Percentiles rank a stretch among this genome's conserved stretches.
phyloP scores from a whole-genome alignment of 2,329 filamentous ascomycete genomes.

The Cercospora sp. region DNA sequence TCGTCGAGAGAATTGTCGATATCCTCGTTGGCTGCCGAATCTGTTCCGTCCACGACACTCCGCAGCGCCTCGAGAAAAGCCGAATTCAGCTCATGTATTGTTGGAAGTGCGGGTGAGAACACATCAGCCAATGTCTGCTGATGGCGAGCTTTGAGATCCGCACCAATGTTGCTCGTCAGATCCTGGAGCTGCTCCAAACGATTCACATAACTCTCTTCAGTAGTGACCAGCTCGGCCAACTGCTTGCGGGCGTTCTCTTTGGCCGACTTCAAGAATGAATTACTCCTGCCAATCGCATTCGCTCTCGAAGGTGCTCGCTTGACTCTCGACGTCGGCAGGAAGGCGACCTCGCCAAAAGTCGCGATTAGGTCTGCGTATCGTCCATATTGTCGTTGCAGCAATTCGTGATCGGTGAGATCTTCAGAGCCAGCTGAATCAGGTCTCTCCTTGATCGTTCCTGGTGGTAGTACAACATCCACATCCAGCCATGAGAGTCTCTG shows the following conservation, averaged over 20 bases:
- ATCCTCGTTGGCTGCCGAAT: slow-evolving; percentile 74
- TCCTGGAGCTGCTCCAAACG: slow-evolving; percentile 69
- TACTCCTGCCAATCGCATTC: slow-evolving; percentile 73
- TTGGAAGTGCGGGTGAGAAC: slow-evolving; percentile 77
- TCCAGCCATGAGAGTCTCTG: slow-evolving; percentile 84
- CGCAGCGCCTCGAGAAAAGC: slow-evolving; percentile 76
- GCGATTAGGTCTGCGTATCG: slow-evolving; percentile 74
- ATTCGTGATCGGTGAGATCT: slow-evolving; percentile 33
- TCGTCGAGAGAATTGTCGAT: slow-evolving; percentile 59
- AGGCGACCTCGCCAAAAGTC: slow-evolving; percentile 78
- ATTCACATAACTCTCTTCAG: slow-evolving; percentile 87
- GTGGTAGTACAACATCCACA: slow-evolving; percentile 80
- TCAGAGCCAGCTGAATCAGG: slow-evolving; percentile 30
- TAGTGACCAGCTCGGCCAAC: slow-evolving; percentile 86
- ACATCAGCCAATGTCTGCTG: slow-evolving; percentile 64
- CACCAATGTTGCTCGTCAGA: slow-evolving; percentile 76
- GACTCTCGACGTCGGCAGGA: slow-evolving; percentile 80
- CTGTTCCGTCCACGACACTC: slow-evolving; percentile 75
- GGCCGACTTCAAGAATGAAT: slow-evolving; percentile 75
- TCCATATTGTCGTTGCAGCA: slow-evolving; percentile 67
- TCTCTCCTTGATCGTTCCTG: slow-evolving; percentile 61
- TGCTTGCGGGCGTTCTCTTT: slow-evolving; percentile 84
- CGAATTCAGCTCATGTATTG: slow-evolving; percentile 79
- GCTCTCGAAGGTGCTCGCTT: slow-evolving; percentile 85
- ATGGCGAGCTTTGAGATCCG: slow-evolving; percentile 63